Conservation (phyloP, 2,329 filamentous ascomycete genomes). For the Botrytis cinerea region DNA sequence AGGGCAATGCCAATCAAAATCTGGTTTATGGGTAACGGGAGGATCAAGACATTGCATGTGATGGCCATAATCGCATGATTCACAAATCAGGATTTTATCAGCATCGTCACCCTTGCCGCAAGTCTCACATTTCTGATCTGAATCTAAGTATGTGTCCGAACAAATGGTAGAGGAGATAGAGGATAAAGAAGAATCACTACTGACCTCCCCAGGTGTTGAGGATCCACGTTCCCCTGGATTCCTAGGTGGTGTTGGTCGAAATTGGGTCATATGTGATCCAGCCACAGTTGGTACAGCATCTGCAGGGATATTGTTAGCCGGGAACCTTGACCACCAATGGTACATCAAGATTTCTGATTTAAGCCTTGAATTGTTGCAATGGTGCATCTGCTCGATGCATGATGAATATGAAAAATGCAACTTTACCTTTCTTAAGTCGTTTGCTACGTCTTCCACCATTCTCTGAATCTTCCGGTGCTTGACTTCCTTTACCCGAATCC, state of each 20-base stretch:
- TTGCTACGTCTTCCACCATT: slow-evolving; percentile 81
- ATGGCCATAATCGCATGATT: slow-evolving; percentile 87
- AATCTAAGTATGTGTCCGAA: slow-evolving; percentile 39
- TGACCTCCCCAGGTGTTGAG: slow-evolving; percentile 53
- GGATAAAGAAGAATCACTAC: slow-evolving; percentile 55
- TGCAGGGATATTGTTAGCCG: slow-evolving; percentile 46
- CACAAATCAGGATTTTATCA: slow-evolving; percentile 74
- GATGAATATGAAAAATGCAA: slow-evolving; percentile 16
- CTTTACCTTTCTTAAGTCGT: slow-evolving; percentile 80
- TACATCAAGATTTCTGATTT: slow-evolving; percentile 24
- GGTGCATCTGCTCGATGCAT: slow-evolving; percentile 15
- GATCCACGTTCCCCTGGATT: slow-evolving; percentile 52
- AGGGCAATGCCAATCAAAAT: slow-evolving; percentile 93
- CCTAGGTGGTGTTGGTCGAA: slow-evolving; percentile 76
- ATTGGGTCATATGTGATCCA: slow-evolving; percentile 94
- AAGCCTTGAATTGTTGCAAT: slow-evolving; percentile 19
- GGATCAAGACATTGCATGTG: slow-evolving; percentile 90
- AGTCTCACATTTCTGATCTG: slow-evolving; percentile 72
- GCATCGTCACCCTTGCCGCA: slow-evolving; percentile 79
- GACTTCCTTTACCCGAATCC: slow-evolving; percentile 39
- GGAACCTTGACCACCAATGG: slow-evolving; percentile 34
- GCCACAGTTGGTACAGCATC: slow-evolving; percentile 79
- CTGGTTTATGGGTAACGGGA: slow-evolving; percentile 72
- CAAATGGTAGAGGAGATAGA: slow-evolving; percentile 8
- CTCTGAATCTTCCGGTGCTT: slow-evolving; percentile 52